Percentiles rank a stretch among this genome's conserved stretches.
Evolutionary conservation across 2,329 filamentous ascomycete species (phyloP).

Genomic region (Colletotrichum chrysophilum): DNA sequence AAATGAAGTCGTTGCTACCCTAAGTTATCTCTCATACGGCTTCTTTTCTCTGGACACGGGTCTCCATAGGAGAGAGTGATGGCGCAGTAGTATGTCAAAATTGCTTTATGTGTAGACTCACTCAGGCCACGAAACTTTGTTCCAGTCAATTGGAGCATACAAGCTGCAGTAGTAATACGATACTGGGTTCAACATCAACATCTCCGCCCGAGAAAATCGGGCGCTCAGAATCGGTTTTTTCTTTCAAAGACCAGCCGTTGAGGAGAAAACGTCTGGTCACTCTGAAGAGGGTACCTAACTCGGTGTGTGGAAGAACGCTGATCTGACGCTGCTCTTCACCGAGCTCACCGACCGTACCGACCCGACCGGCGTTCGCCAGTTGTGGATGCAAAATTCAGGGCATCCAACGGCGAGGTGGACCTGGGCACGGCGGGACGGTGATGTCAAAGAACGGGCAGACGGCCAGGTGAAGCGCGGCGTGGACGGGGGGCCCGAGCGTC

Average conservation of each 20-base stretch:
- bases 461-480: neutral
- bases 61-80: fast-evolving
- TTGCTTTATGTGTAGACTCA: no score
- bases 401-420: neutral
- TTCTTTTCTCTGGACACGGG: neutral
- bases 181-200: neutral
- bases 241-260: neutral
- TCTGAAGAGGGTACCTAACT: neutral
- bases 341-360: neutral
- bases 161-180: neutral
- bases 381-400: neutral
- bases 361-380: neutral
- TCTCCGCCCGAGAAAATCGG: neutral
- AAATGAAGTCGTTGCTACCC: no score
- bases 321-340: neutral
- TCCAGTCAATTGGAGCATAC: neutral
- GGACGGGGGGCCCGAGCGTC: neutral
- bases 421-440: neutral
- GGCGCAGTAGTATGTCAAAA: no score
- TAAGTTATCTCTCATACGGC: no score
- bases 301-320: neutral
- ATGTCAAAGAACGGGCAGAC: neutral
- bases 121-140: neutral
- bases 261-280: neutral
- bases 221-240: neutral